Evolutionary conservation across 306 rosid species (phyloP), one percentile per base, ranked within the genome.

Genomic region (Trichosanthes cucumerina): DNA sequence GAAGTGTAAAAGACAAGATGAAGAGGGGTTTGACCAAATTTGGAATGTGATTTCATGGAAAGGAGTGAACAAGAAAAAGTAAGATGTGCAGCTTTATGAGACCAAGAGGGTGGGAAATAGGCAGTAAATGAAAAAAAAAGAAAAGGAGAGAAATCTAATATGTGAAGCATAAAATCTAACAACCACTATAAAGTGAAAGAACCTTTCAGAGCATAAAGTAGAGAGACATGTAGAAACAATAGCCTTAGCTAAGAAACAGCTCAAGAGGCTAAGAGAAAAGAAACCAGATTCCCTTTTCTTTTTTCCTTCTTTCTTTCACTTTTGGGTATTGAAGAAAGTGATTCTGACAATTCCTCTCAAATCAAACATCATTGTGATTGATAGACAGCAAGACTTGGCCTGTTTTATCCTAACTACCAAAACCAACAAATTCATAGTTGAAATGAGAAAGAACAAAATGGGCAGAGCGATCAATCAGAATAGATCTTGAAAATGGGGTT

Each of bases 121-220:
- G 82, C 90, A 73, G 73, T 50, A 86, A 36, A 36, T 1, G 2
- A 28, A 28, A 28, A 28, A 28, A 2, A 28, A 28, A 28, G 39
- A 86, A 73, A 83, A 88, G 85, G 71, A 86, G 89, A 82, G 43
- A 83, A 80, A 79, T 80, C 80, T 80, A 77, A 79, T 72, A 62
- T 76, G 66, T 9, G 57, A 86, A 84, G 95, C 90, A 92, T 92
- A 88, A 84, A 87, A 92, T 89, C 92, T 85, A 77, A 16, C 81
- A 34, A 80, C 79, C 70, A 85, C 87, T 85, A 82, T 21, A 47
- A 71, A 64, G 57, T 77, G 75, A 86, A 87, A 83, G 89, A 87
- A 89, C 95, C 96, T 94, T 94, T 94, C 89, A 88, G 94, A 92
- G 96, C 90, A 90, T 89, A 93, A 93, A 93, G 97, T 72, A 6